These are phyloP conservation scores for Nothopassalora personata DNA, from an alignment of 2,329 filamentous ascomycete genomes.

Conservation along the genomic window DNA sequence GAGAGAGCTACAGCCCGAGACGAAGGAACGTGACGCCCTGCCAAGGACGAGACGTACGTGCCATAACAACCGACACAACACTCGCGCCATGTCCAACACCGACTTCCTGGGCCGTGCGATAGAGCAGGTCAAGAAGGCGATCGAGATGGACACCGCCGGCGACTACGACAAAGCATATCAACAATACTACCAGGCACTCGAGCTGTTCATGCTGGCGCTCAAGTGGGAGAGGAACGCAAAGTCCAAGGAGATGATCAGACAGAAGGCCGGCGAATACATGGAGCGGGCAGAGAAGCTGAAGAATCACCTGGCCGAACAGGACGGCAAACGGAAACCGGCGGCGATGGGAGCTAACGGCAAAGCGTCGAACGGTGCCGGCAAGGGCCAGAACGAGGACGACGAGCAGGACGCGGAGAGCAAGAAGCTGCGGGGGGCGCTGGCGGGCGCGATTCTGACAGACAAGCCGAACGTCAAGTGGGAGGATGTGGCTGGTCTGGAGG, in stretches of 20 bases:
- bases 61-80: constrained; percentile 1
- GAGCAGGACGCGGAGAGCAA: constrained; percentile 78
- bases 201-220: constrained; percentile 96
- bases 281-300: constrained; percentile 98
- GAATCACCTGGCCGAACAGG: constrained; percentile 71
- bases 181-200: constrained; percentile 88
- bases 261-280: constrained; percentile 95
- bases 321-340: constrained; percentile 62
- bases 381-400: constrained; percentile 60
- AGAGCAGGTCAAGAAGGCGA: constrained; percentile 93
- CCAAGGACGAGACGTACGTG: neutral
- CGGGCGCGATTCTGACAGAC: constrained; percentile 88
- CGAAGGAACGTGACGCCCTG: too few species aligned
- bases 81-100: constrained; percentile 72
- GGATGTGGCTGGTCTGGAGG: constrained; percentile 90
- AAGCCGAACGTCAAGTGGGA: constrained; percentile 97
- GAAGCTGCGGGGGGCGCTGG: constrained; percentile 85
- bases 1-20: too few species aligned
- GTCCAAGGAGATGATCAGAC: constrained; percentile 94
- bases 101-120: constrained; percentile 97
- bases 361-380: constrained; percentile 57
- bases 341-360: constrained; percentile 69
- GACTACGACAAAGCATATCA: constrained; percentile 98
- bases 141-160: constrained; percentile 89
- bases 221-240: constrained; percentile 99